phyloP scores from a whole-genome alignment of 2,329 filamentous ascomycete genomes.

The Ophiostoma perfectum region DNA sequence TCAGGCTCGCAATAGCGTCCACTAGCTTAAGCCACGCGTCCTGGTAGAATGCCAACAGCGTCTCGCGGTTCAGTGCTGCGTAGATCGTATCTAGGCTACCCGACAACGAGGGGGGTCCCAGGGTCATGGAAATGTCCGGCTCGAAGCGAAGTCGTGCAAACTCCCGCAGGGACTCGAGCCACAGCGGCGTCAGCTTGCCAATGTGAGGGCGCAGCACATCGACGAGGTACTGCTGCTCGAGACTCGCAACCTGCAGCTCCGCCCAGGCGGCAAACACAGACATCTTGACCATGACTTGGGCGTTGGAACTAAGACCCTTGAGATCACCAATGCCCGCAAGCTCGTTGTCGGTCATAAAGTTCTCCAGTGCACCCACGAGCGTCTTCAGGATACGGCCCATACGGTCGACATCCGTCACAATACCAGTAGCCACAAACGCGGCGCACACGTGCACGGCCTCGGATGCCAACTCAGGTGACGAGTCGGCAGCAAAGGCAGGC shows the following conservation, averaged over 20 bases:
- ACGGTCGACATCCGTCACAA: conserved; percentile 94
- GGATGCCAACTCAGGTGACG: conserved; percentile 88
- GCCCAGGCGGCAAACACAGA: conserved; percentile 96
- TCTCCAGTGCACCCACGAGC: conserved; percentile 82
- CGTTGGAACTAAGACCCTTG: conserved; percentile 87
- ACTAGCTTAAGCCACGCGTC: conserved; percentile 95
- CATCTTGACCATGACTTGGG: conserved; percentile 98
- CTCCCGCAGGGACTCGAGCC: conserved; percentile 87
- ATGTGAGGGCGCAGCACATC: conserved; percentile 89
- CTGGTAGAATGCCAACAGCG: conserved; percentile 90
- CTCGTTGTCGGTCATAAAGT: conserved; percentile 69
- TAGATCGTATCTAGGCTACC: conserved; percentile 91
- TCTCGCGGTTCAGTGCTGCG: conserved; percentile 88
- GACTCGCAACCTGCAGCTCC: conserved; percentile 89
- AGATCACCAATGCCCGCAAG: conserved; percentile 81
- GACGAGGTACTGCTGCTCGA: conserved; percentile 81
- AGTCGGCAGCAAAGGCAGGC: conserved; percentile 91
- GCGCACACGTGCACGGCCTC: conserved; percentile 97
- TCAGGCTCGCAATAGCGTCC: conserved; percentile 92
- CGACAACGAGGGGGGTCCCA: conserved; percentile 73
- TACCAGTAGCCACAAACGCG: conserved; percentile 95
- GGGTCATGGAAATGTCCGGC: conserved; percentile 88
- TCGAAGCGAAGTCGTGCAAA: conserved; percentile 89
- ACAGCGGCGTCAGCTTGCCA: conserved; percentile 81
- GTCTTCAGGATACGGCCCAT: conserved; percentile 98